These are phyloP conservation scores for Tolypocladium nubicola DNA, from an alignment of 2,329 filamentous ascomycete genomes.

Conservation along the genomic window DNA sequence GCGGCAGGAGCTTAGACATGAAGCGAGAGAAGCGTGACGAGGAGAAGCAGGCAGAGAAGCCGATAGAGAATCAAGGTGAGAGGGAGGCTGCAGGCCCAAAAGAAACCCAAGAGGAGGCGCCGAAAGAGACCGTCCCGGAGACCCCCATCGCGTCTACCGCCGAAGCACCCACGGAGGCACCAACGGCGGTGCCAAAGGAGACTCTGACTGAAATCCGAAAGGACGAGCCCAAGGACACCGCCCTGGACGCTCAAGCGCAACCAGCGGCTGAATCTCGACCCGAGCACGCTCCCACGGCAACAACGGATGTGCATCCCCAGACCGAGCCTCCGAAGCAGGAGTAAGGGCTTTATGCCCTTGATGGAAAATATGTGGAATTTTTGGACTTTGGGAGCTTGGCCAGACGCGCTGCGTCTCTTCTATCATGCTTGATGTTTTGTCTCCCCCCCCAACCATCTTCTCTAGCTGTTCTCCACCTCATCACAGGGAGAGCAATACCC, in stretches of 20 bases:
- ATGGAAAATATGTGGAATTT: not conserved
- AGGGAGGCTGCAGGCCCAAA: not conserved
- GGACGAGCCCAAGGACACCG: not conserved
- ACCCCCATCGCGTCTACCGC: not conserved
- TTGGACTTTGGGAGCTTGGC: not conserved
- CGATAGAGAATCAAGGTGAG: not conserved
- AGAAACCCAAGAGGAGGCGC: not conserved
- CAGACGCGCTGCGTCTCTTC: not conserved
- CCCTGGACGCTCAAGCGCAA: not conserved
- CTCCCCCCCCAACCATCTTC: not conserved
- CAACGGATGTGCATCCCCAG: not conserved
- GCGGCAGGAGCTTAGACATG: slow-evolving; percentile 38
- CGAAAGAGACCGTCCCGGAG: not conserved
- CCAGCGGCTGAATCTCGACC: not conserved
- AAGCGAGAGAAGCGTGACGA: slow-evolving; percentile 25
- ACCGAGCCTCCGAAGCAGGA: not conserved
- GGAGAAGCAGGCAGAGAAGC: slow-evolving; percentile 6
- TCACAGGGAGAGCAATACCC: not conserved
- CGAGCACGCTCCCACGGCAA: not conserved
- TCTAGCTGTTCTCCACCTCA: not conserved
- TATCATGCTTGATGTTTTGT: not conserved
- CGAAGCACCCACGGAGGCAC: not conserved
- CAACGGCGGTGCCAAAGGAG: not conserved
- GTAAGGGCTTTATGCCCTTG: not conserved
- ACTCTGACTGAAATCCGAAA: not conserved